Conservation (phyloP, 129 eudicot species). For the Sambucus nigra region DNA sequence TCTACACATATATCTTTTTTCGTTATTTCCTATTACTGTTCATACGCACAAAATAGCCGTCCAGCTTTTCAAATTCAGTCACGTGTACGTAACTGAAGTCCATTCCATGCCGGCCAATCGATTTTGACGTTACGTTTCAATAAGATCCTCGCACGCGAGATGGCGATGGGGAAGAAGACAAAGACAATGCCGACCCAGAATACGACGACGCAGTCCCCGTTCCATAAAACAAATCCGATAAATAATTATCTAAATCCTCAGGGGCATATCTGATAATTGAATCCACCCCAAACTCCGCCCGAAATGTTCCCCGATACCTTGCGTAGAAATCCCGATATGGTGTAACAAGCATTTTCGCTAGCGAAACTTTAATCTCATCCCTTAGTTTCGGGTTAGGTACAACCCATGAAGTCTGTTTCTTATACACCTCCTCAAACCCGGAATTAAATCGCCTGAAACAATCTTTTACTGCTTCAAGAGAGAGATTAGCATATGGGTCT, state of each 20-base stretch:
- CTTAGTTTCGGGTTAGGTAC: slow-evolving; percentile 15
- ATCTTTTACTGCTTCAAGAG: slow-evolving; percentile 4
- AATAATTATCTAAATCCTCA: slow-evolving; percentile 19
- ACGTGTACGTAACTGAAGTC: neutral
- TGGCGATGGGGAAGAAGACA: neutral
- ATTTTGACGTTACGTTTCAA: neutral
- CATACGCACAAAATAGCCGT: no score
- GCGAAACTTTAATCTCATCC: slow-evolving; percentile 21
- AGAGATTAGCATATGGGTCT: neutral
- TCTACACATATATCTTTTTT: no score
- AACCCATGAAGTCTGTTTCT: slow-evolving; percentile 16
- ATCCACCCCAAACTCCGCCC: slow-evolving; percentile 9
- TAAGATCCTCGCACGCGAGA: neutral
- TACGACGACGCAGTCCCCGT: neutral
- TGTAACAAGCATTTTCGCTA: slow-evolving; percentile 13
- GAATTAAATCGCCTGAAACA: slow-evolving; percentile 13
- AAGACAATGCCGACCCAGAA: neutral
- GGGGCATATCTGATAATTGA: slow-evolving; percentile 17
- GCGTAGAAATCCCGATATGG: slow-evolving; percentile 13
- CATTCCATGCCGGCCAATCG: no score
- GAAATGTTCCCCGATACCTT: neutral
- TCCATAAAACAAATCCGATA: slow-evolving; percentile 21
- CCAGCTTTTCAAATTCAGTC: no score
- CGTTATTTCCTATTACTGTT: no score
- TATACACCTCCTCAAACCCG: slow-evolving; percentile 12